Evolutionary conservation across 176 grass and related monocot species (phyloP).

Genomic region (Chloris gayana): DNA sequence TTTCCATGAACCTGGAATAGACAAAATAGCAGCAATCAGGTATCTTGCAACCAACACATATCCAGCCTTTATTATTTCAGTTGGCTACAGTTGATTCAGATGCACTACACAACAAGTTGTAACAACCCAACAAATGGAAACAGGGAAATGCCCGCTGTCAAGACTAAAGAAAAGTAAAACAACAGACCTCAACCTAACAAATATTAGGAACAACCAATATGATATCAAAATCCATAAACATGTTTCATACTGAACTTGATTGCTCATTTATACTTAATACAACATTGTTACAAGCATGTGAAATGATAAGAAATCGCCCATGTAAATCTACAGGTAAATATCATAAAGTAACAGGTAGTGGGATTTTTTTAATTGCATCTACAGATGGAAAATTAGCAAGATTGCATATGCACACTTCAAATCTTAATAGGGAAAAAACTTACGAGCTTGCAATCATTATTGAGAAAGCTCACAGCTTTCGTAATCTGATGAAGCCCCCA

Average conservation of each 20-base stretch:
- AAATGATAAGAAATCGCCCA: conserved; percentile 16
- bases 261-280: conserved; percentile 14
- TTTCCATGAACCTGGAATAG: conserved; percentile 95
- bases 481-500: conserved; percentile 99
- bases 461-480: conserved; percentile 99
- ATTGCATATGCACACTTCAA: conserved; percentile 20
- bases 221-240: not conserved
- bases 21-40: conserved; percentile 37
- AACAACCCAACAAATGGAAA: conserved; percentile 27
- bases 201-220: not conserved
- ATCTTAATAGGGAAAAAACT: conserved; percentile 39
- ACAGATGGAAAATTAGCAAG: not conserved
- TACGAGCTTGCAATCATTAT: conserved; percentile 99
- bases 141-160: not conserved
- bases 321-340: conserved; percentile 18
- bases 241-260: conserved; percentile 6
- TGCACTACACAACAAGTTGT: conserved; percentile 7
- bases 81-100: not conserved
- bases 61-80: conserved; percentile 6
- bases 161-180: conserved; percentile 12
- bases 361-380: not conserved
- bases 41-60: conserved; percentile 26
- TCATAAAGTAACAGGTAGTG: conserved; percentile 23
- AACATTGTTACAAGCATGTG: conserved; percentile 16
- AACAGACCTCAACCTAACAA: not conserved